Base-by-base conservation (phyloP, 2,329 filamentous ascomycete genomes). In the Daldinia eschscholtzii region DNA sequence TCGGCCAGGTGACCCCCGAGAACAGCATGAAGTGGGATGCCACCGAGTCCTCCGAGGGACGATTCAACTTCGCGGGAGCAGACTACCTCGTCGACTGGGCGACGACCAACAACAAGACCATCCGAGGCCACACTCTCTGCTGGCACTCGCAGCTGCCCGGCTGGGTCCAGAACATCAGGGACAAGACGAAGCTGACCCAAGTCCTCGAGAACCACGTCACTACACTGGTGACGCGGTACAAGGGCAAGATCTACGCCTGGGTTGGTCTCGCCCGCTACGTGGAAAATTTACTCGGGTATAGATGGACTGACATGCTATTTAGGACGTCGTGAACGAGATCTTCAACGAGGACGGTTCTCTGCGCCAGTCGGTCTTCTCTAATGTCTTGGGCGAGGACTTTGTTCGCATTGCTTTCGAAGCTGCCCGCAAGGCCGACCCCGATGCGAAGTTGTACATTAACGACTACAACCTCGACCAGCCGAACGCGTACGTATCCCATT, bases 391-490 rank as follows among this genome's bases (percentile, higher is more conserved):
- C 50, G 90, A 92, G 80, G 86, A 87, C 77, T 93, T 91, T 75
- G 87, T 93, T 60, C 82, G 83, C 23, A 90, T 92, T 74, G 91
- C 91, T 39, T 93, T 93, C 81, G 83, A 87, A 59, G 87, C 91
- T 10, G 91, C 92, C 20, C 86, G 87, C 58, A 83, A 83, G 7
- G 90, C 89, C 13, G 91, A 93, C 77, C 89, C 91, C 2, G 74
- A 80, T 63, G 90, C 89, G 2, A 91, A 90, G 80, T 83, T 93
- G 42, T 94, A 92, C 82, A 92, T 93, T 81, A 94, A 93, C 80
- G 91, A 93, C 78, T 88, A 85, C 80, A 92, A 91, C 81, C 85
- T 92, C 59, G 90, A 92, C 80, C 82, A 79, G 48, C 84, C 89
- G 18, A 84, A 73, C 71, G 85, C 86, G 74, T 71, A 61, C 2